Conservation (phyloP, 306 rosid species). For the Vigna nakashimae region DNA sequence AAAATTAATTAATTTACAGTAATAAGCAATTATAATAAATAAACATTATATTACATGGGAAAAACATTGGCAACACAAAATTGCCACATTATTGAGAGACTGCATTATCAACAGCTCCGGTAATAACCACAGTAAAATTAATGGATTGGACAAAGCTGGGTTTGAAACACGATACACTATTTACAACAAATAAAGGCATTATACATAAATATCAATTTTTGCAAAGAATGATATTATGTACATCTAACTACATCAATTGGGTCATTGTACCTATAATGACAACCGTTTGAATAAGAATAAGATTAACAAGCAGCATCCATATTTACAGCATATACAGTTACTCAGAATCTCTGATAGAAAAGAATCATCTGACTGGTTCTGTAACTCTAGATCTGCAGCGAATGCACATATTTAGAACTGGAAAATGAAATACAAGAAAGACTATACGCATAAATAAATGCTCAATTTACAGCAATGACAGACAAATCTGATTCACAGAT, state of each 20-base stretch:
- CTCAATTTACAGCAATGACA: constrained; percentile 10
- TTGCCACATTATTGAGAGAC: background rate
- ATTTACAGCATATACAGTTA: constrained; percentile 56
- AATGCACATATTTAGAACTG: constrained; percentile 34
- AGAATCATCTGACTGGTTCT: constrained; percentile 50
- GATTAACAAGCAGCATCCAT: constrained; percentile 44
- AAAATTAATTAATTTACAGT: background rate
- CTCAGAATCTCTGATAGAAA: constrained; percentile 37
- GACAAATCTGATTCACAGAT: background rate
- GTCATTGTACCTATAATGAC: constrained; percentile 37
- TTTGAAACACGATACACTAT: constrained; percentile 36
- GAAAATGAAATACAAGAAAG: constrained; percentile 23
- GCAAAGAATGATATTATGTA: constrained; percentile 58
- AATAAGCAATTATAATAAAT: background rate
- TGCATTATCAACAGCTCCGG: constrained; percentile 25
- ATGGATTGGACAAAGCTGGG: constrained; percentile 15
- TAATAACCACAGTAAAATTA: constrained; percentile 25
- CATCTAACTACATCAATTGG: constrained; percentile 51
- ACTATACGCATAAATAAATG: constrained; percentile 19
- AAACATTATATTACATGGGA: background rate
- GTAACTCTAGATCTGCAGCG: constrained; percentile 55
- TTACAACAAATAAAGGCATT: constrained; percentile 52
- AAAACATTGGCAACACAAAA: constrained; percentile 17
- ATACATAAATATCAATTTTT: constrained; percentile 39
- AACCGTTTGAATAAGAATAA: constrained; percentile 37